A percentile compares a stretch with the other conserved stretches of the same genome.
These are phyloP conservation scores for Amaranthus tricolor DNA, from an alignment of 179 eudicot species.

Conservation along the genomic window DNA sequence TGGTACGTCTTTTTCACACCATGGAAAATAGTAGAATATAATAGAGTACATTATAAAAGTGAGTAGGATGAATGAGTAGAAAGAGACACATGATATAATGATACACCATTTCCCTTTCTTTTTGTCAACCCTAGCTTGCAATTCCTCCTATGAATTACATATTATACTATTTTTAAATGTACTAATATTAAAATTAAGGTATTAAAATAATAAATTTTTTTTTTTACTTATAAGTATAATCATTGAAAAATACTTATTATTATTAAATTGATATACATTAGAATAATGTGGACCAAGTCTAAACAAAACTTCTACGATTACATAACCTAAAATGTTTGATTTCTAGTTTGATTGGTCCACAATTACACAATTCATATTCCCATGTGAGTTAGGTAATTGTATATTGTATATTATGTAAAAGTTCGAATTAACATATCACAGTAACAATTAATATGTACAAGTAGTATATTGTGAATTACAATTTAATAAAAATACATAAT, in stretches of 20 bases:
- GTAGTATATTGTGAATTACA: too few species aligned
- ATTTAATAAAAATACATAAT: too few species aligned
- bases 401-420: background rate
- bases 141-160: too few species aligned
- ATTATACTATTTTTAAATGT: too few species aligned
- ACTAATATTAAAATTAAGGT: too few species aligned
- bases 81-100: constrained; percentile 27
- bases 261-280: too few species aligned
- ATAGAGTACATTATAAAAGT: constrained; percentile 5
- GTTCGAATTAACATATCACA: too few species aligned
- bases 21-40: background rate
- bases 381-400: constrained; percentile 9
- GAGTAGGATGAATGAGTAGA: constrained; percentile 23
- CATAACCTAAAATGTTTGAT: constrained; percentile 1
- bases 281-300: too few species aligned
- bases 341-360: constrained; percentile 21
- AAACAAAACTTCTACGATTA: too few species aligned
- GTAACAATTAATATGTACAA: too few species aligned
- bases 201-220: too few species aligned
- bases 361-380: background rate
- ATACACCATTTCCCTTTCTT: constrained; percentile 2
- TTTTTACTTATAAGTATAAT: background rate
- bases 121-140: constrained; percentile 15
- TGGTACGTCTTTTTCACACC: constrained; percentile 15
- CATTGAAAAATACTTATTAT: too few species aligned